These are phyloP conservation scores for Blastocystis sp. DNA, from an alignment of 352 stramenopile species.

Conservation along the genomic window DNA sequence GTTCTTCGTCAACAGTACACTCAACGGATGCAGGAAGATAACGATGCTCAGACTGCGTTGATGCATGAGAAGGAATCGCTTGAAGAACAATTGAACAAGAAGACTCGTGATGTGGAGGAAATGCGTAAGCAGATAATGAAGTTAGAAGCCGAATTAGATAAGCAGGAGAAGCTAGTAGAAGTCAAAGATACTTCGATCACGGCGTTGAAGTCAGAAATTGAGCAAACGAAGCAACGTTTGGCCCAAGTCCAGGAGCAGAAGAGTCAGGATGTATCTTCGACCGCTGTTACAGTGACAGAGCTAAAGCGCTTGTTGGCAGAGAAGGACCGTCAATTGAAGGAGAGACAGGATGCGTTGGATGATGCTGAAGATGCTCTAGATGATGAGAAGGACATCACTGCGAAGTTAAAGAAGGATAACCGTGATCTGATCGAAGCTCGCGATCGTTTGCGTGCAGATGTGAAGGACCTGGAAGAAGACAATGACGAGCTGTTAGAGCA, in stretches of 20 bases:
- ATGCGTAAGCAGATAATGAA: neutral
- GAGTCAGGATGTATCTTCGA: neutral
- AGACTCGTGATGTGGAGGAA: neutral
- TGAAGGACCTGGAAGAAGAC: conserved; percentile 54
- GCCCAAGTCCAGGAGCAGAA: conserved; percentile 20
- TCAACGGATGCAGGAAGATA: conserved; percentile 3
- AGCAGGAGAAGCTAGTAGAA: neutral
- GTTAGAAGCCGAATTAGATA: neutral
- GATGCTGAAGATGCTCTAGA: conserved; percentile 29
- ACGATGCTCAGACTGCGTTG: neutral
- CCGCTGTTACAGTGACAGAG: conserved; percentile 2
- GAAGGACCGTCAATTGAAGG: conserved; percentile 4
- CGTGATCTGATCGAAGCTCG: conserved; percentile 23
- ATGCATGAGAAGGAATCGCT: neutral
- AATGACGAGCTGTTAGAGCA: conserved; percentile 46
- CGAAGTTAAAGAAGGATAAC: conserved; percentile 61
- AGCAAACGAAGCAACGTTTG: neutral
- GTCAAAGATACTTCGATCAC: conserved; percentile 17
- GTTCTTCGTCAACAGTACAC: neutral
- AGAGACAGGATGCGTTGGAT: conserved; percentile 31
- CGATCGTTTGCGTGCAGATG: conserved; percentile 8
- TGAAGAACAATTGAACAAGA: neutral
- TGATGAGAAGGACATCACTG: conserved; percentile 41
- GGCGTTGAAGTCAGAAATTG: neutral
- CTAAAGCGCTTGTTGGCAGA: neutral